Conservation (phyloP, 2,329 filamentous ascomycete genomes). For the Botrytis porri region DNA sequence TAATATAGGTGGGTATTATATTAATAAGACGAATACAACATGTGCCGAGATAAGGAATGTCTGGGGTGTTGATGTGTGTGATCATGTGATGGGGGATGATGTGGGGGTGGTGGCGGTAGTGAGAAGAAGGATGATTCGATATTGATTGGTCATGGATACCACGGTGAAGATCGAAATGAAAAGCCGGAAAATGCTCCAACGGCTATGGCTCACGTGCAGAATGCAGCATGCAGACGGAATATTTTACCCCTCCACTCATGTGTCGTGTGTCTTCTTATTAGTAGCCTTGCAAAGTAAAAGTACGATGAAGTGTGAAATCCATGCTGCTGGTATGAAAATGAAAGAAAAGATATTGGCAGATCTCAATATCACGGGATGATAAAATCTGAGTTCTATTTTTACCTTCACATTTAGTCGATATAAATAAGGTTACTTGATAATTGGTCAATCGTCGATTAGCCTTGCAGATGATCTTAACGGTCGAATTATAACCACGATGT, state of each 20-base stretch:
- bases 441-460: background rate
- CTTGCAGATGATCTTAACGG: background rate
- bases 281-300: background rate
- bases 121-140: background rate
- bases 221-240: background rate
- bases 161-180: background rate
- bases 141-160: background rate
- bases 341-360: too few relatives aligned
- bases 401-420: background rate
- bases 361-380: too few relatives aligned
- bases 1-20: background rate
- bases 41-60: background rate
- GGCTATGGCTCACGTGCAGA: background rate
- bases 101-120: background rate
- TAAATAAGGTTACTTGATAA: background rate
- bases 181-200: background rate
- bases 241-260: background rate
- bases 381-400: background rate
- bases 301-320: background rate
- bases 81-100: too few relatives aligned
- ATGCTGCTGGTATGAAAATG: too few relatives aligned
- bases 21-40: background rate
- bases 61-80: background rate
- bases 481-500: background rate
- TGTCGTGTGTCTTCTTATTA: background rate